Evolutionary conservation across 2,329 filamentous ascomycete species (phyloP), one percentile per base, ranked within the genome.

Genomic region (Trichocomaceae sp.): DNA sequence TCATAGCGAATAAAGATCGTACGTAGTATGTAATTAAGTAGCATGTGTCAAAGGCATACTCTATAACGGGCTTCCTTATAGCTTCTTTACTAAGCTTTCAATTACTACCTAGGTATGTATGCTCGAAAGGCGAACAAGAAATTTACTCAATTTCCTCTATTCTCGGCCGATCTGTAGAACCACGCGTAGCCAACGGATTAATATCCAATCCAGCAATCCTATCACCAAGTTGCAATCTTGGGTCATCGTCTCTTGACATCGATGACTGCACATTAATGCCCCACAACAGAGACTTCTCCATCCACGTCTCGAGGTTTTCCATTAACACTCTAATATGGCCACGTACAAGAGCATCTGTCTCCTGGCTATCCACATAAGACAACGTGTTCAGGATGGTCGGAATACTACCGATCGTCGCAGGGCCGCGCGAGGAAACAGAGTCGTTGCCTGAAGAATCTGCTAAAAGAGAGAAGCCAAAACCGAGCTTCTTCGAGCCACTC

Each of bases 141-240:
- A 26, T 26, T 29, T 23, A 74, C 56, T 75, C 73, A 59, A 75
- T 73, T 60, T 75, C 73, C 53, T 75, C 70, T 50, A 75, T 75
- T 22, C 64, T 64, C 1, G 70, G 71, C 20, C 47, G 26, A 19
- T 58, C 51, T 22, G 39, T 54, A n/a, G 50, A 57, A 48, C 51
- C 56, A 23, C 47, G 57, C 2, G 60, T 62, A 61, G 64, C 59
- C 52, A 69, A 52, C 12, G 72, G 72, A 57, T 71, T 54, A 47
- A 75, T 60, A 54, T 59, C 57, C 46, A 75, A 58, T 2, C 72
- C 73, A 52, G 70, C 71, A 56, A 75, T 66, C 5, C 59, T 63
- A 60, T 72, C 68, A 7, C 69, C 68, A 20, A 75, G 52, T 45
- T 67, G 68, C 45, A 73, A 57, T 42, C 60, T 59, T 35, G 60